Evolutionary conservation across 352 stramenopile species (phyloP), one percentile per base, ranked within the genome.

Genomic region (Pelagophyceae sp.): DNA sequence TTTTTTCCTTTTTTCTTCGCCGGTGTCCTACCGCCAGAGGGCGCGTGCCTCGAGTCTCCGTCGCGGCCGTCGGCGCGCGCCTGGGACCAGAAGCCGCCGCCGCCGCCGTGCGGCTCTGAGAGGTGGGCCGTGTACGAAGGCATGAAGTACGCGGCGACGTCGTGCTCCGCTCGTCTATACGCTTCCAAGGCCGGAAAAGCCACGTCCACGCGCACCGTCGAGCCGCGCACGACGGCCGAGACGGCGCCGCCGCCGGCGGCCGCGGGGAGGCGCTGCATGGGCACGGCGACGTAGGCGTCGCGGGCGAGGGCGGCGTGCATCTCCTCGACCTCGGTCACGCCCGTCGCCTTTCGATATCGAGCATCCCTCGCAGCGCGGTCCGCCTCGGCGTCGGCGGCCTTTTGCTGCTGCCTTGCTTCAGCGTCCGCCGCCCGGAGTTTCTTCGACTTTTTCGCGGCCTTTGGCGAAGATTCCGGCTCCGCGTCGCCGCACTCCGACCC

Each of bases 131-230:
- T 74, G 67, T 74, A 74, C 35, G 31, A 33, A 1, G 11, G 15
- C 33, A 58, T 58, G 38, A 74, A 74, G 38, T 74, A 74, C 2
- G 67, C 0, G 5, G 67, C 67, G 67, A 74, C 67, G 67, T 74
- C 67, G 63, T 72, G 63, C 63, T 72, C 63, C 20, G 11, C 38
- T 11, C 67, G 33, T 0, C 67, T 33, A n/a, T 54, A 74, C 23
- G 67, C 1, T 0, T 51, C 67, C 15, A 74, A 27, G 17, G 35
- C 27, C 5, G 67, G 67, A 31, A 74, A 74, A 3, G 35, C 5
- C 15, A 74, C 17, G 67, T 74, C 67, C 15, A 74, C 35, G 2
- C 35, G 11, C 15, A 58, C 35, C 67, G 38, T 58, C 35, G 51
- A 37, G 3, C 58, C 35, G 1, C 3, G 6, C 15, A 58, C 67